Base-by-base conservation (phyloP, 2,329 filamentous ascomycete species). In the Claviceps capensis region DNA sequence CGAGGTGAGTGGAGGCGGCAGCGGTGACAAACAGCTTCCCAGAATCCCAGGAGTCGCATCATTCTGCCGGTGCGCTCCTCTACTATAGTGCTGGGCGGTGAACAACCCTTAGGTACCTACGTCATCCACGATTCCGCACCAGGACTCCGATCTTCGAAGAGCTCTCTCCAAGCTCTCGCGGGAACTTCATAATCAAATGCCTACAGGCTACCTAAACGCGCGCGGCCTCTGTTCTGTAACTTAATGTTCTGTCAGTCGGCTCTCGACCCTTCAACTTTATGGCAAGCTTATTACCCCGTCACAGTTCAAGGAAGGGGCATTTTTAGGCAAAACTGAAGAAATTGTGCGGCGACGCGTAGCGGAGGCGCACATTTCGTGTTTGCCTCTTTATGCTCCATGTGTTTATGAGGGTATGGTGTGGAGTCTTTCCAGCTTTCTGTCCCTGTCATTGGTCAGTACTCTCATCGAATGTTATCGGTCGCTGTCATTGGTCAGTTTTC, bases 61-160 rank as follows among this genome's bases (percentile, higher is more conserved):
- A 52, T 54, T 46, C 50, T 50, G 49, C 52, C 49, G 1, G 2
- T 40, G 2, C 13, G 11, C 38, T 17, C 22, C 23, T 43, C 49
- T n/a, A 19, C 19, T 19, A 17, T 47, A 36, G 16, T 46, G 13
- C 40, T 26, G 50, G 53, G 53, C 53, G 53, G 53, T 54, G 53
- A 54, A 46, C 36, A 9, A 30, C 37, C 4, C 19, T 38, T 19
- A 19, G 19, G 19, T 19, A 19, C 19, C 19, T 19, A 19, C 11
- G 30, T 34, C 30, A 34, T 34, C 9, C 9, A 34, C 9, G 30
- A 34, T 34, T 34, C 30, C 30, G 30, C 30, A 8, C 23, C 23
- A 26, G 7, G 7, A 22, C 22, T 22, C n/a, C 19, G 40, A 17
- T 9, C n/a, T 40, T 14, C 16, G 11, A 26, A 26, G 23, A 26